phyloP scores from a whole-genome alignment of 2,329 filamentous ascomycete species.

The Colletotrichum sublineola region DNA sequence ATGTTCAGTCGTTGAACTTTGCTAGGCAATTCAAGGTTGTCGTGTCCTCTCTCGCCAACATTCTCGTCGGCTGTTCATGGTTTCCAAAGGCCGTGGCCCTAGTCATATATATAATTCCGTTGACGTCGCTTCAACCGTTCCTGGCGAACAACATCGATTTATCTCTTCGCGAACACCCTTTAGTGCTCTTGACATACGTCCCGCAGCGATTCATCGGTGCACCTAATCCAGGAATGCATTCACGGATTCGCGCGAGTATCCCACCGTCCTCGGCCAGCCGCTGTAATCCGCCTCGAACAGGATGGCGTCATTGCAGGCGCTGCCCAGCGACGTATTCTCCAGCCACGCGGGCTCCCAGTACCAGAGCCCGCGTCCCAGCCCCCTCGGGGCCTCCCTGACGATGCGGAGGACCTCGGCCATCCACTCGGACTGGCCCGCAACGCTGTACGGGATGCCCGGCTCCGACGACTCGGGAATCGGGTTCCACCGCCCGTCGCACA shows the following conservation, averaged over 20 bases:
- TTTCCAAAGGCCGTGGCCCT: neutral
- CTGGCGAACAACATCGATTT: neutral
- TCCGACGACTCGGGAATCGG: constrained; percentile 33
- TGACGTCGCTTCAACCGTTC: neutral
- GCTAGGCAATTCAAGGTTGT: neutral
- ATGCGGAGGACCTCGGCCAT: constrained; percentile 23
- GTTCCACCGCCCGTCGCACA: constrained; percentile 37
- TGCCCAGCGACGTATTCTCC: constrained; percentile 36
- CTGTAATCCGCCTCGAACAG: constrained; percentile 37
- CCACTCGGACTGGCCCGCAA: constrained; percentile 33
- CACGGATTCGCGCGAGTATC: constrained; percentile 34
- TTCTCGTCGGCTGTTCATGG: neutral
- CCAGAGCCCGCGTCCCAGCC: constrained; percentile 32
- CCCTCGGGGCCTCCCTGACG: constrained; percentile 28
- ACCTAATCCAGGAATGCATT: constrained; percentile 22
- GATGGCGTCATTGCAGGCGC: constrained; percentile 36
- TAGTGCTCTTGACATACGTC: too few species aligned
- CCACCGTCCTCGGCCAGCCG: constrained; percentile 33
- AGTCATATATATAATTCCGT: neutral
- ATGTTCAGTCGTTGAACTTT: neutral
- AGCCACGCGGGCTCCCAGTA: constrained; percentile 37
- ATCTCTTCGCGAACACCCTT: neutral
- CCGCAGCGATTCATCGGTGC: neutral
- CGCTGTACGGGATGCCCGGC: constrained; percentile 37
- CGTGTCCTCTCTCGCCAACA: neutral